phyloP scores from a whole-genome alignment of 2,329 filamentous ascomycete species.

The Fusarium camptoceras region DNA sequence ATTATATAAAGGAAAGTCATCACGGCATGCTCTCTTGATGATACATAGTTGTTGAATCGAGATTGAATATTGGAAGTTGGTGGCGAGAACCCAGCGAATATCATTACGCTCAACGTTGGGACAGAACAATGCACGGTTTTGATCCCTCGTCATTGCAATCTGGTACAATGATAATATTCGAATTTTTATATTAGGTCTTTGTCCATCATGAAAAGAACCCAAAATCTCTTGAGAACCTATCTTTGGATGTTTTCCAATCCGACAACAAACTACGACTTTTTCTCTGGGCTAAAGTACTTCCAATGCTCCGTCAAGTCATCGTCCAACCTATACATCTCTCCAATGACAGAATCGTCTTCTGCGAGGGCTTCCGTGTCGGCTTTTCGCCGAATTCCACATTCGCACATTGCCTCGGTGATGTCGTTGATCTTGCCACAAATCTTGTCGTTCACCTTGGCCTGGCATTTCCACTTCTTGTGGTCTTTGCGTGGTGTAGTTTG shows the following conservation, averaged over 20 bases:
- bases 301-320: background rate
- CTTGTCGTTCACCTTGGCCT: background rate
- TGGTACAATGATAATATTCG: too few relatives aligned
- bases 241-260: too few relatives aligned
- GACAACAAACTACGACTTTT: background rate
- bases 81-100: too few relatives aligned
- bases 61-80: background rate
- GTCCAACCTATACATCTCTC: background rate
- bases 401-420: background rate
- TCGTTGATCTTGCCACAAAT: background rate
- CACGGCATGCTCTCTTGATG: background rate
- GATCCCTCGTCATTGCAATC: too few relatives aligned
- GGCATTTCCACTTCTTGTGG: conserved; percentile 24
- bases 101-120: too few relatives aligned
- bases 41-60: background rate
- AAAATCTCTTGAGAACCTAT: rapidly evolving
- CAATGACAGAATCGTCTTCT: background rate
- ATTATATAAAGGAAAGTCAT: background rate
- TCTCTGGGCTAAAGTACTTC: background rate
- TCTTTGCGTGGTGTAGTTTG: background rate
- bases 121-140: too few relatives aligned
- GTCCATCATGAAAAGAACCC: background rate
- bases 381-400: background rate
- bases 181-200: background rate
- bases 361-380: background rate